Evolutionary conservation across 208 protist species (phyloP).

Genomic region (Trichomonas gallinae): DNA sequence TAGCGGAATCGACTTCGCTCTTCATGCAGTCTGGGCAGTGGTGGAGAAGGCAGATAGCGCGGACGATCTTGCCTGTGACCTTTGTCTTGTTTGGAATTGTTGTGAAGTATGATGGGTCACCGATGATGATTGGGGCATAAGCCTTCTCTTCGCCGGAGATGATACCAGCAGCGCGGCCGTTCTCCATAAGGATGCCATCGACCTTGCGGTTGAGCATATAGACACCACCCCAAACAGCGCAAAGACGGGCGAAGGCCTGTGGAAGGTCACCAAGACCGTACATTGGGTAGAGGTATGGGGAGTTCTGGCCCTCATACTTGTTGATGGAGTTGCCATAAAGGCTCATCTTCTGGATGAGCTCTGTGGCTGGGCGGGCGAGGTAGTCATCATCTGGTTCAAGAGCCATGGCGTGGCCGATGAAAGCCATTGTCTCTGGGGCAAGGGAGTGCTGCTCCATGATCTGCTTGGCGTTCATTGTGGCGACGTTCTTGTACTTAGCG

Average conservation of each 20-base stretch:
- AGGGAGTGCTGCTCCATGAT: constrained; percentile 84
- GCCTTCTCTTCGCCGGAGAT: constrained; percentile 41
- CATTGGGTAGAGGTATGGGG: constrained; percentile 96
- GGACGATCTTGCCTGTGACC: constrained; percentile 71
- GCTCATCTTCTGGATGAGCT: constrained; percentile 74
- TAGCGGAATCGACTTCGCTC: constrained; percentile 10
- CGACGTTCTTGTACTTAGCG: background rate
- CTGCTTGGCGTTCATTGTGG: constrained; percentile 63
- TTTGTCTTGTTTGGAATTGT: constrained; percentile 74
- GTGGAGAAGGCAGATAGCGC: constrained; percentile 67
- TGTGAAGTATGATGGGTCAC: constrained; percentile 95
- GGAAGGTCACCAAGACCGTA: constrained; percentile 98
- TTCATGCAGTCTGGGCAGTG: constrained; percentile 26
- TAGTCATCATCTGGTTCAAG: constrained; percentile 70
- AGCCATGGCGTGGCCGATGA: constrained; percentile 85
- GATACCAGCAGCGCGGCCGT: constrained; percentile 26
- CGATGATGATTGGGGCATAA: constrained; percentile 72
- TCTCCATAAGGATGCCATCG: constrained; percentile 62
- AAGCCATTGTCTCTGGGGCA: constrained; percentile 73
- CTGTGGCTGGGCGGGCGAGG: constrained; percentile 66
- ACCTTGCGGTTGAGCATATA: constrained; percentile 96
- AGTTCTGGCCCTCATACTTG: constrained; percentile 56
- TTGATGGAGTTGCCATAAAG: constrained; percentile 84
- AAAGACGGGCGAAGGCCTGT: constrained; percentile 81
- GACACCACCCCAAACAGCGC: constrained; percentile 78